A percentile compares a stretch with the other conserved stretches of the same genome.
Evolutionary conservation across 495 filamentous ascomycete genomes (phyloP).

Genomic region (Recurvomyces mirabilis): DNA sequence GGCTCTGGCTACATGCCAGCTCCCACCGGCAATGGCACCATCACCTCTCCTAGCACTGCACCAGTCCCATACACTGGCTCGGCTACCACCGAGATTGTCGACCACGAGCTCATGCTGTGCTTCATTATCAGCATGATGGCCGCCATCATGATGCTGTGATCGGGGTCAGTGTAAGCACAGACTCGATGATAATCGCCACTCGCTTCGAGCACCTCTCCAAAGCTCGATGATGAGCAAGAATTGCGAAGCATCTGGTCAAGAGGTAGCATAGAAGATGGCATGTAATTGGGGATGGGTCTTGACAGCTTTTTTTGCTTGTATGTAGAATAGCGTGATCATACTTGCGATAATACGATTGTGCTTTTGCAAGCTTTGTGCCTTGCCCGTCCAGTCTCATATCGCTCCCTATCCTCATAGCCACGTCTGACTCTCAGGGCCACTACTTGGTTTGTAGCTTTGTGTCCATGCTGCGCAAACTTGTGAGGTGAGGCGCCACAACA

Average conservation of each 20-base stretch:
- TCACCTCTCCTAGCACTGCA: not conserved
- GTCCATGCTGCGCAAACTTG: too few species aligned
- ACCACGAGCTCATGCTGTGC: conserved; percentile 8
- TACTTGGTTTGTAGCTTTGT: too few species aligned
- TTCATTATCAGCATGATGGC: conserved; percentile 9
- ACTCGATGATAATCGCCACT: not conserved
- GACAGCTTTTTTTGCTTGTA: not conserved
- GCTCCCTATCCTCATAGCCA: too few species aligned
- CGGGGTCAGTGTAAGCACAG: not conserved
- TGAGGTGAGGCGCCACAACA: too few species aligned
- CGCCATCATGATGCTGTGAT: conserved; percentile 14
- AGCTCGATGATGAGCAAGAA: not conserved
- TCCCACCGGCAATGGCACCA: conserved; percentile 9
- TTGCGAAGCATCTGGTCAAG: conserved; percentile 3
- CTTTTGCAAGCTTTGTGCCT: too few species aligned
- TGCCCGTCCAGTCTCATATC: too few species aligned
- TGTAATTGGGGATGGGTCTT: not conserved
- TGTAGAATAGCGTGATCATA: not conserved
- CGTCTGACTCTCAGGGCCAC: too few species aligned
- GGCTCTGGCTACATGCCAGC: conserved; percentile 6
- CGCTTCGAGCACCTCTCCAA: not conserved
- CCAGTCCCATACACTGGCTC: conserved; percentile 14
- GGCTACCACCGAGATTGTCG: not conserved
- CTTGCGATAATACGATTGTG: not conserved
- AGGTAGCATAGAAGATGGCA: not conserved